A percentile compares a stretch with the other conserved stretches of the same genome.
Evolutionary conservation across 225 moss, liverwort and hornwort genomes (phyloP).

Genomic region (Asterella californica): DNA sequence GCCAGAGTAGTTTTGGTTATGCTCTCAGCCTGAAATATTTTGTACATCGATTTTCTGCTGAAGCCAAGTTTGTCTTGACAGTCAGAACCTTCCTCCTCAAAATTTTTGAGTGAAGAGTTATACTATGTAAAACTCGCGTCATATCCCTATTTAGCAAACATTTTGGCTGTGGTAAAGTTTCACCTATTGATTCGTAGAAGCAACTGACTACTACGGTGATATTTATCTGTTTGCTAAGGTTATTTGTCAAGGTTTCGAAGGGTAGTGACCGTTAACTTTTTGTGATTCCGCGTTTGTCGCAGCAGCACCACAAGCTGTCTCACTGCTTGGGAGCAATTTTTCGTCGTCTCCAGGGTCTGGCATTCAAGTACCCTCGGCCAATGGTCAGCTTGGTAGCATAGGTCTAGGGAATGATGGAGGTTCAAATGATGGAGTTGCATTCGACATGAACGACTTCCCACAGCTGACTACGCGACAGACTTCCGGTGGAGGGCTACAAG

Average conservation of each 20-base stretch:
- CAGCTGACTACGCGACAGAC: conserved; percentile 72
- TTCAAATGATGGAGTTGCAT: conserved; percentile 72
- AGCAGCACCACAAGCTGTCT: conserved; percentile 69
- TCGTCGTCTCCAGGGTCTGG: conserved; percentile 86
- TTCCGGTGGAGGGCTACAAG: conserved; percentile 57
- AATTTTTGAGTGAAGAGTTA: no score
- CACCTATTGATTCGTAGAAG: no score
- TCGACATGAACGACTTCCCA: conserved; percentile 96
- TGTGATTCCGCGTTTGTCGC: conserved; percentile 26
- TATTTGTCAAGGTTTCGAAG: neutral
- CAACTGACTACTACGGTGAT: no score
- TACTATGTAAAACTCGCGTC: no score
- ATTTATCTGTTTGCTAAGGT: no score
- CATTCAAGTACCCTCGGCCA: conserved; percentile 74
- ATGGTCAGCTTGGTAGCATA: conserved; percentile 79
- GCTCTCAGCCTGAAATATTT: no score
- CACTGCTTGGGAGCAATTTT: conserved; percentile 85
- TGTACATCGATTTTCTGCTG: no score
- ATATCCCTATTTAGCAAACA: no score
- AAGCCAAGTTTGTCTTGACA: no score
- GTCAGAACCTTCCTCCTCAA: no score
- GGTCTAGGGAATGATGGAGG: conserved; percentile 58
- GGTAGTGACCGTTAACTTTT: neutral
- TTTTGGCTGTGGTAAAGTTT: no score
- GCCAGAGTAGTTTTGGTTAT: no score